These are phyloP conservation scores for Bruguiera parviflora DNA, from an alignment of 345 rosid genomes.

Conservation along the genomic window DNA sequence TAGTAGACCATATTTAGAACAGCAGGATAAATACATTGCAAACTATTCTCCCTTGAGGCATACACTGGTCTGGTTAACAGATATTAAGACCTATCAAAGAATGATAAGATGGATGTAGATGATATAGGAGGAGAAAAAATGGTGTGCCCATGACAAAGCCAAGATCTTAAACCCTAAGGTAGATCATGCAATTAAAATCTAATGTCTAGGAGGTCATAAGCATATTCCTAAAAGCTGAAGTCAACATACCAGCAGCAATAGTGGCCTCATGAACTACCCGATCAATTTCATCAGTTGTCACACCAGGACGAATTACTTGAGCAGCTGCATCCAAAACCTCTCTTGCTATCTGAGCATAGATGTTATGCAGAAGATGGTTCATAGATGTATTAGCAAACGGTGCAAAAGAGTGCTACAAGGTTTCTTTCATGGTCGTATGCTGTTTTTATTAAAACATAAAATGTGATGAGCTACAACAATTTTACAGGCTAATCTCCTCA, in stretches of 20 bases:
- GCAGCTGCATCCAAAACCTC: constrained; percentile 95
- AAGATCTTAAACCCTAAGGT: too few species aligned
- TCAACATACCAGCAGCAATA: constrained; percentile 62
- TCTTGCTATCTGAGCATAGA: constrained; percentile 58
- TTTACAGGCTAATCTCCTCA: neutral
- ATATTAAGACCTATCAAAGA: too few species aligned
- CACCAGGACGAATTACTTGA: constrained; percentile 65
- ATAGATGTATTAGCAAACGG: neutral
- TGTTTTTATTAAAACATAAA: neutral
- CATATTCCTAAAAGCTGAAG: neutral
- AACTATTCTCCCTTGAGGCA: neutral
- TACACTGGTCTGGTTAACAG: too few species aligned
- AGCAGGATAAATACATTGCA: neutral
- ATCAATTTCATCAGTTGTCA: constrained; percentile 97
- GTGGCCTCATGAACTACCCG: constrained; percentile 88
- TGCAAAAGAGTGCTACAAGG: neutral
- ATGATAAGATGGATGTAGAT: too few species aligned
- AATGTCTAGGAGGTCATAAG: too few species aligned
- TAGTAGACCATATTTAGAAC: neutral
- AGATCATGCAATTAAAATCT: too few species aligned
- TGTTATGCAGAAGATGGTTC: neutral
- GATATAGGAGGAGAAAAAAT: too few species aligned
- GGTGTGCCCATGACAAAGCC: too few species aligned
- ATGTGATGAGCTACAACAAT: neutral
- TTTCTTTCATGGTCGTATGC: neutral